Evolutionary conservation across 2,329 filamentous ascomycete species (phyloP), one percentile per base, ranked within the genome.

Genomic region (Stemphylium vesicarium): DNA sequence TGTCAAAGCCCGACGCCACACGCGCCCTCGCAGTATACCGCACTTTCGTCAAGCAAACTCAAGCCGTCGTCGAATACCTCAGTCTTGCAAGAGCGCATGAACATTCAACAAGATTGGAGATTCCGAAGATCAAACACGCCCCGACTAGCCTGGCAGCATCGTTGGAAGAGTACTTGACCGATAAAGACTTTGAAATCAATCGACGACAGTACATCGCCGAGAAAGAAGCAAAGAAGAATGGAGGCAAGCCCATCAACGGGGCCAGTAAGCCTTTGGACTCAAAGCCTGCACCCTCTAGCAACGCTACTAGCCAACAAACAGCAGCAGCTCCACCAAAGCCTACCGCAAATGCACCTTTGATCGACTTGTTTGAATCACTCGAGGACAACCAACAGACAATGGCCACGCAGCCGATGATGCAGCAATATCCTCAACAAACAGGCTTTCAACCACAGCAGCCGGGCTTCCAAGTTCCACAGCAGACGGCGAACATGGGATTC

Each of bases 121-220:
- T 99, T 7, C 95, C 95, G 9, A 97, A 96, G 79, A 84, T 99
- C 63, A 98, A 97, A 79, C 95, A 99, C 74, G 95, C 95, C 5
- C 96, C 95, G 1, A 93, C 96, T 1, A 96, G 95, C 71, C 78
- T 99, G 47, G 91, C 91, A 13, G 88, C 88, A 22, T 92, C 96
- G 51, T 83, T 99, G 22, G 92, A 98, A 74, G 95, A 99, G 65
- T 98, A 99, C 71, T 80, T 99, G 40, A 88, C 93, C 60, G 95
- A 99, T 69, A 88, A 92, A 3, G 95, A 99, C 74, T 99, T 99
- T 68, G 95, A 99, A 66, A 84, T 93, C 51, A 95, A 98, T 66
- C 85, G 95, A 58, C 84, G 92, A 65, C 95, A 99, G 73, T 99
- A 96, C 70, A 79, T 98, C 45, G 90, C 91, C 1, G 91, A 96